phyloP scores from a whole-genome alignment of 352 stramenopile genomes.

The Phytophthora lateralis region DNA sequence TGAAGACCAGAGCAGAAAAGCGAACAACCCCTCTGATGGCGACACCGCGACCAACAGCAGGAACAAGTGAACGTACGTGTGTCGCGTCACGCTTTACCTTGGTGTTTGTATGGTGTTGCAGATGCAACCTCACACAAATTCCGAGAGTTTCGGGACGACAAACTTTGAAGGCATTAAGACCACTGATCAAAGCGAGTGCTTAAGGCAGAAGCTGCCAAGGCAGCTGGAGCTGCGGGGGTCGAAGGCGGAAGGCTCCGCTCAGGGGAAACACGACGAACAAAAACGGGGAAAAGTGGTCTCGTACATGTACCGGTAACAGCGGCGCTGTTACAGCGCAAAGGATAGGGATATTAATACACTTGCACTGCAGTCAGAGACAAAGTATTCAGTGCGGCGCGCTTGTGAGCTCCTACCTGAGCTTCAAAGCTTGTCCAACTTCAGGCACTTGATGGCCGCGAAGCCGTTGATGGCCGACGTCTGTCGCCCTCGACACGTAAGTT shows the following conservation, averaged over 20 bases:
- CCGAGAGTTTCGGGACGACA: constrained; percentile 19
- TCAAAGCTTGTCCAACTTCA: not conserved
- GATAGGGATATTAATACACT: constrained; percentile 28
- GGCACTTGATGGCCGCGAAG: not conserved
- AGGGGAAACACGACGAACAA: constrained; percentile 10
- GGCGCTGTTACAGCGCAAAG: constrained; percentile 25
- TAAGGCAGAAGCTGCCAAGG: not conserved
- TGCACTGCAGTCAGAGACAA: constrained; percentile 23
- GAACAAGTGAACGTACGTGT: constrained; percentile 42
- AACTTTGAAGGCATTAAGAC: not conserved
- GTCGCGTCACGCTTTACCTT: constrained; percentile 48
- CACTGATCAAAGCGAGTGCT: not conserved
- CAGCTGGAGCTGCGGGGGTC: not conserved
- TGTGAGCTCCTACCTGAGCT: not conserved
- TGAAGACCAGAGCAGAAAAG: constrained; percentile 44
- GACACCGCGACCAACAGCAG: constrained; percentile 42
- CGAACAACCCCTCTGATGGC: constrained; percentile 45
- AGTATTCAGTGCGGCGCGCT: constrained; percentile 30
- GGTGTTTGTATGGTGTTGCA: constrained; percentile 35
- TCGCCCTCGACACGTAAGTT: not conserved
- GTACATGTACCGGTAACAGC: too few relatives aligned
- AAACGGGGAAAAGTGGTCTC: constrained; percentile 21
- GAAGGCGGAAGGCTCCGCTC: constrained; percentile 2
- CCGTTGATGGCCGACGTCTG: too few relatives aligned
- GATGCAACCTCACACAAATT: constrained; percentile 28